Conservation (phyloP, 2,329 filamentous ascomycete genomes). For the Colletotrichum sp. region DNA sequence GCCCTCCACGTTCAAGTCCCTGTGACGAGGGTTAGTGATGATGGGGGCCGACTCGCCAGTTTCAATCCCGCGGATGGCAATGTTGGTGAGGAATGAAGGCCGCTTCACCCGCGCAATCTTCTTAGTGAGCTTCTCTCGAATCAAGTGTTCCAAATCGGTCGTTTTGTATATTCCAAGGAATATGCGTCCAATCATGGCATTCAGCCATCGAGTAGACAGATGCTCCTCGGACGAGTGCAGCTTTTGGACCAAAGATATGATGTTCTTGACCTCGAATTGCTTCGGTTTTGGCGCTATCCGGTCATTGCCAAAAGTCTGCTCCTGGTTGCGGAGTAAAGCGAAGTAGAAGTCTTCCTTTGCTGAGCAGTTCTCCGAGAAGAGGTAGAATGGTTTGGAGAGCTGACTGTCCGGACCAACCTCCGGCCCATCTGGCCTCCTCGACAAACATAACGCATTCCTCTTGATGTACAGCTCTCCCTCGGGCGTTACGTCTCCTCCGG, state of each 20-base stretch:
- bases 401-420: constrained; percentile 61
- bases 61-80: constrained; percentile 82
- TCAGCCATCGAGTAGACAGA: constrained; percentile 89
- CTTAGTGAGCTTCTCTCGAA: constrained; percentile 88
- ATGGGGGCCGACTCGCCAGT: constrained; percentile 87
- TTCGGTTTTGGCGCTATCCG: constrained; percentile 71
- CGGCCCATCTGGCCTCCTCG: constrained; percentile 63
- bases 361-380: constrained; percentile 94
- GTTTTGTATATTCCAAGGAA: constrained; percentile 92
- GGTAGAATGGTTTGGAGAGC: constrained; percentile 82
- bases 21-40: constrained; percentile 86
- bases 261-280: constrained; percentile 82
- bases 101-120: constrained; percentile 95
- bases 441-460: constrained; percentile 84
- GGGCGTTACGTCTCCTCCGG: constrained; percentile 76
- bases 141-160: constrained; percentile 76
- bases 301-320: constrained; percentile 64
- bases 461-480: constrained; percentile 98
- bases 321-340: constrained; percentile 84
- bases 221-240: constrained; percentile 93
- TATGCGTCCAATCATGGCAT: constrained; percentile 85
- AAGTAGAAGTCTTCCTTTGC: constrained; percentile 99
- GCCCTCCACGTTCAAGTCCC: constrained; percentile 89
- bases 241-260: constrained; percentile 87
- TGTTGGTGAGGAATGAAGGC: constrained; percentile 85